Evolutionary conservation across 139 green algal species (phyloP), one percentile per base, ranked within the genome.

Genomic region (Pedinophyceae sp.): DNA sequence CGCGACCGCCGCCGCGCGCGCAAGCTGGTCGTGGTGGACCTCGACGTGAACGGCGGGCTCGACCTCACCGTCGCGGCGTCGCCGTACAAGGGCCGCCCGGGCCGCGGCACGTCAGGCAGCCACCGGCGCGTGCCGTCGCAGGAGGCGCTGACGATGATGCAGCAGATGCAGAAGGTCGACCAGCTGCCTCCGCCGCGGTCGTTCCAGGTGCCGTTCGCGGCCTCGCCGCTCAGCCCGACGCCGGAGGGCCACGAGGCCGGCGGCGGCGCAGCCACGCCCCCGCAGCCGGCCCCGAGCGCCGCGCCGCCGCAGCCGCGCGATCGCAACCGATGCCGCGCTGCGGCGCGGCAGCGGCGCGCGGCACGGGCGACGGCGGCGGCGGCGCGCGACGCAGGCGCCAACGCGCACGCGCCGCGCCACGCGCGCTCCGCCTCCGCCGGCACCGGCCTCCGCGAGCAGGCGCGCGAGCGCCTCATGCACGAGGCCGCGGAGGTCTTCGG

Each of bases 51-150:
- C 7, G 72, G 68, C 20, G 77, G 77, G 4, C 47, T 86, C 23
- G 73, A 81, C 52, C 72, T 87, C 3, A 26, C 38, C 22, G n/a
- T 48, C 22, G 7, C 48, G 25, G n/a, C 48, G 2, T 15, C 24
- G 3, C n/a, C 27, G 22, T 43, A 20, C 43, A 18, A 41, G 40
- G 72, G 79, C 38, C 30, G 73, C 71, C 6, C n/a, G n/a, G n/a
- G n/a, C n/a, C n/a, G n/a, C n/a, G n/a, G n/a, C n/a, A n/a, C n/a
- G n/a, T n/a, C n/a, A n/a, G n/a, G 72, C 25, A 69, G 66, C 24
- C 61, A 45, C 61, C 66, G 65, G 20, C 75, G 84, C n/a, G 81
- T 83, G 50, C 84, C 84, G 1, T 88, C 78, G 0, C 41, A 73
- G 1, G 84, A 93, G 55, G 84, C 84, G 2, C 59, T 83, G 7